Base-by-base conservation (phyloP, 768 basidiomycete genomes). In the Tylopilus plumbeoviolaceoides region DNA sequence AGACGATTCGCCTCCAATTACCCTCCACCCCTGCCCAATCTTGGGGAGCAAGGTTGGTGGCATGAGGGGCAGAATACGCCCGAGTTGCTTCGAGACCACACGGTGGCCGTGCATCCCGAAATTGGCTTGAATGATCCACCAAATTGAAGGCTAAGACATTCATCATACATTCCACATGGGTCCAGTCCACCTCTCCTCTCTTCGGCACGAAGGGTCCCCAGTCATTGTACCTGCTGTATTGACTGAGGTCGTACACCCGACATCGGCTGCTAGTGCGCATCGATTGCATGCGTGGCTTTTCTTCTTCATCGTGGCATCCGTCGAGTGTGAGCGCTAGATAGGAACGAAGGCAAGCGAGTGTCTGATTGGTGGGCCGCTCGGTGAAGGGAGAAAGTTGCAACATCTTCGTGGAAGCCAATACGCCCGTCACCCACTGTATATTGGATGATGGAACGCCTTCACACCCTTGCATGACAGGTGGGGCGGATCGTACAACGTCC, bases 1-100 rank as follows among this genome's bases (percentile, higher is more conserved):
- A 87, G 18, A 89, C 81, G 54, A 83, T 82, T 66, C 88, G 73
- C 57, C 78, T 73, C 88, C 88, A 91, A n/a, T 74, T 78, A 7
- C 87, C 87, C 66, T 84, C 81, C 3, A 89, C 77, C 11, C 86
- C 86, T 18, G 87, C 86, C 89, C 89, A 90, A 63, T 89, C 87
- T 18, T 62, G 58, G 8, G 64, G 58, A 36, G 59, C 35, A 40
- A 65, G 64, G 39, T 67, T 61, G 9, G 62, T 66, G 47, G 67
- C 57, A 17, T 73, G 74, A 12, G 79, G 78, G 10, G 81, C 80
- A 17, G 82, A 83, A 58, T 79, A 77, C n/a, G 78, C 71, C 9
- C 82, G 70, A 10, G 77, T 74, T 6, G 78, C 75, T 44, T 81
- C 73, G 20, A 85, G 62, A 8, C 80, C 78, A 36, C 73, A 64